These are phyloP conservation scores for Rhizoctonia solani DNA, from an alignment of 1,284 basidiomycete genomes.

Conservation along the genomic window DNA sequence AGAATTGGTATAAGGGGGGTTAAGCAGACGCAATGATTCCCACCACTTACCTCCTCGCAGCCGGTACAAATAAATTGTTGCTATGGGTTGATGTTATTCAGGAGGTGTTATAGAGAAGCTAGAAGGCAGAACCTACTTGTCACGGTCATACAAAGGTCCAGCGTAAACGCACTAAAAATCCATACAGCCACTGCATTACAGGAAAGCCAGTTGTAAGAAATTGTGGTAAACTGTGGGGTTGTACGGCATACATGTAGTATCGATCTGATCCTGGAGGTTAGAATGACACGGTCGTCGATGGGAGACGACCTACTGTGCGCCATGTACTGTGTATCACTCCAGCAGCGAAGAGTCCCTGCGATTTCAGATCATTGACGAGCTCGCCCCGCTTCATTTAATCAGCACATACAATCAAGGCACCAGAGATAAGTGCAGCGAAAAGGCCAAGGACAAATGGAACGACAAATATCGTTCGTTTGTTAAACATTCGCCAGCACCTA, in stretches of 20 bases:
- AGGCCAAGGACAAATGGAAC: not conserved
- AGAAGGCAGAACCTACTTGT: not conserved
- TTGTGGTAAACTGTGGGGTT: too few relatives aligned
- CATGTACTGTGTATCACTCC: too few relatives aligned
- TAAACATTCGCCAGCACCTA: slow-evolving; percentile 12
- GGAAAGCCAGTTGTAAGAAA: too few relatives aligned
- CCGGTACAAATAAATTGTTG: not conserved
- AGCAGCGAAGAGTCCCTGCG: too few relatives aligned
- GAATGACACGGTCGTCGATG: too few relatives aligned
- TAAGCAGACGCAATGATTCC: not conserved
- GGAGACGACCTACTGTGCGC: too few relatives aligned
- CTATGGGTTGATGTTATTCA: not conserved
- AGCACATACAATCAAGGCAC: not conserved
- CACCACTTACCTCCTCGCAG: not conserved
- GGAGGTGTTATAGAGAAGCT: too few relatives aligned
- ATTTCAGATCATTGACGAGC: too few relatives aligned
- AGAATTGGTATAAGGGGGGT: not conserved
- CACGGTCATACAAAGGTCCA: slow-evolving; percentile 4
- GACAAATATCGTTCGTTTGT: not conserved
- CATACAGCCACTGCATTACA: slow-evolving; percentile 1
- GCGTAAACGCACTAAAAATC: slow-evolving; percentile 3
- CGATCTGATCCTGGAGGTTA: too few relatives aligned
- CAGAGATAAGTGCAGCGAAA: not conserved
- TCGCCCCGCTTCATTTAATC: not conserved
- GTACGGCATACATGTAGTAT: too few relatives aligned